Evolutionary conservation across 208 protist species (phyloP), one percentile per base, ranked within the genome.

Genomic region (Herpetomonas tarakana): DNA sequence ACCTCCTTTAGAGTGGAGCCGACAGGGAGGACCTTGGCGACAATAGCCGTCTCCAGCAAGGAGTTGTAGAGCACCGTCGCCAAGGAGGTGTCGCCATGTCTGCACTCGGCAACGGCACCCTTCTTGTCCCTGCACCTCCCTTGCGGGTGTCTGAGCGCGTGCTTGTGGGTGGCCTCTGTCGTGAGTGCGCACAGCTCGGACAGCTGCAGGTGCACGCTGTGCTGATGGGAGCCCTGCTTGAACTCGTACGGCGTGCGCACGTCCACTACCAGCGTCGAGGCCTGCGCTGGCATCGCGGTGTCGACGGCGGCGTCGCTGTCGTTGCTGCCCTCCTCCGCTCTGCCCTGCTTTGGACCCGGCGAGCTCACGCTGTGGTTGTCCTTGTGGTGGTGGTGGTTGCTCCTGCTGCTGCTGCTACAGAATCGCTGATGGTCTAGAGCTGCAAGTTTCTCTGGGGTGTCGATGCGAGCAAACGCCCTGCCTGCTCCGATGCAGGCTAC

Each of bases 211-310:
- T 86, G 74, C 38, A 87, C 71, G 59, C 81, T 88, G 56, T 82
- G 69, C 39, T 78, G 71, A 54, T 91, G 84, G 9, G 84, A 94
- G 63, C 84, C 88, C 52, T 88, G 89, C 52, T 76, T 78, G 62
- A 92, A 91, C 71, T 94, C 83, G 67, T 81, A 94, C 22, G 81
- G 70, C 11, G 84, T 90, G 25, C 88, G 84, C 64, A 85, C 78
- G 39, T 91, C 84, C 14, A 94, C 50, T 25, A 90, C 74, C 22
- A 92, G 25, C 14, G 68, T 71, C 16, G 45, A 53, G 0, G 67
- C 58, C 2, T 19, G 21, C 30, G 69, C 65, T 39, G 72, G 71
- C 18, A 78, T 67, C 22, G 29, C 58, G 21, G 53, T 55, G 46
- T 55, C 52, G 51, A 50, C 27, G 39, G 30, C 26, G 11, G 56